Evolutionary conservation across 2,329 filamentous ascomycete genomes (phyloP), one percentile per base, ranked within the genome.

Genomic region (Colletotrichum costaricense): DNA sequence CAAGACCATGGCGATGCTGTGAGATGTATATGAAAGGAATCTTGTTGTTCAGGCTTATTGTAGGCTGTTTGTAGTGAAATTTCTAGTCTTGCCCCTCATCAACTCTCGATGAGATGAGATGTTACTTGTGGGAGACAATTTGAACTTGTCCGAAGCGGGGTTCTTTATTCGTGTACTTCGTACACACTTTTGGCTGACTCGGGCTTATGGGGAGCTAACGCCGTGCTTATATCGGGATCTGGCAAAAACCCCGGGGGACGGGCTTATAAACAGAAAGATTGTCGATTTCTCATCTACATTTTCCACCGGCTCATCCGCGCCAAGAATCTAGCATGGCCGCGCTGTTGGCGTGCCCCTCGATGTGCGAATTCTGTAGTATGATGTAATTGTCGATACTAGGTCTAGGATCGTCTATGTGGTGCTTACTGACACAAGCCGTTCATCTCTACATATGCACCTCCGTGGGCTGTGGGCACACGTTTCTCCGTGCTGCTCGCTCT

Each of bases 1-100:
- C 76, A 92, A 84, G 63, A 88, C 82, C 89, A 91, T 92, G 69
- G 63, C 46, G 54, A 38, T 16, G 22, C 3, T 26, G 9, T 16
- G 30, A 19, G 24, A 28, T 16, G 30, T 24, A 30, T 42, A 9
- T 63, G 12, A 46, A n/a, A 28, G 4, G 12, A 14, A 3, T 12
- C 57, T 52, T 14, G 7, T 7, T 19, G 11, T 16, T 12, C 5
- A 24, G 8, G 22, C 4, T 52, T 54, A 6, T 24, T 19, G 14
- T 42, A 33, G 28, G n/a, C 14, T 24, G 12, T 24, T 54, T 5
- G 6, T 8, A 4, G 22, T 11, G 9, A 35, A 11, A 8, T 14
- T 7, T 28, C 22, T 5, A n/a, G 38, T 7, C 38, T 28, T 8
- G 19, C 14, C 42, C 26, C n/a, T 33, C 19, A 54, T 8, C 12